Evolutionary conservation across 768 basidiomycete species (phyloP), one percentile per base, ranked within the genome.

Genomic region (Macrolepiota fuliginosa): DNA sequence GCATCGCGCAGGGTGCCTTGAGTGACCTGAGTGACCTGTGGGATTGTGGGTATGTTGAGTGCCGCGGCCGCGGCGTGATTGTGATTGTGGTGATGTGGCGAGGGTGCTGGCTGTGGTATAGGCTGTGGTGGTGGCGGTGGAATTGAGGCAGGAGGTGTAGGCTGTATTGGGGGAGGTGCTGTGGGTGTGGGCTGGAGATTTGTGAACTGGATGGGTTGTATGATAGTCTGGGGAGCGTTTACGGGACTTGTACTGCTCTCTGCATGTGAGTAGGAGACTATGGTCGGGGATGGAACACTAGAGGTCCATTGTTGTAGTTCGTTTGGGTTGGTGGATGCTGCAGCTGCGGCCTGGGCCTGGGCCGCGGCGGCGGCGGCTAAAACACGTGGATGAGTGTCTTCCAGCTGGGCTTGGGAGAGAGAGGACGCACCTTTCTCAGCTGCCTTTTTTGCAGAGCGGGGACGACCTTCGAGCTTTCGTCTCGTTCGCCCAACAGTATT

Each of bases 401-500:
- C 15, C 19, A 22, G 42, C n/a, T 3, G 1, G 19, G 25, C 12
- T 40, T 5, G 25, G 25, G 19, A 5, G 6, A 13, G 13, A 27
- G 40, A 10, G 45, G n/a, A 54, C 61, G 47, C 58, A 81, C 83
- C 77, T 73, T 81, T 85, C 69, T 85, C 83, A 37, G 80, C 72
- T 9, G 74, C 68, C 64, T 80, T 82, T 70, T 82, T 85, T 49
- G 78, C 76, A 40, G 83, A 78, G 47, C 83, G 76, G 1, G 83
- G 79, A 27, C 81, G 75, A 5, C 84, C 84, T 63, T 85, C 85
- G 49, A 81, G 73, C 69, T 85, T 85, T 51, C 85, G 76, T 57
- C 85, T 76, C 6, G 81, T 83, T 35, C 86, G 77, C 5, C 86
- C 86, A 58, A 85, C 81, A 17, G 86, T 86, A 70, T 88, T 88